Evolutionary conservation across 371 early-diverging fungal genomes (phyloP), one percentile per base, ranked within the genome.

Genomic region (Syncephalastrum contaminatum): DNA sequence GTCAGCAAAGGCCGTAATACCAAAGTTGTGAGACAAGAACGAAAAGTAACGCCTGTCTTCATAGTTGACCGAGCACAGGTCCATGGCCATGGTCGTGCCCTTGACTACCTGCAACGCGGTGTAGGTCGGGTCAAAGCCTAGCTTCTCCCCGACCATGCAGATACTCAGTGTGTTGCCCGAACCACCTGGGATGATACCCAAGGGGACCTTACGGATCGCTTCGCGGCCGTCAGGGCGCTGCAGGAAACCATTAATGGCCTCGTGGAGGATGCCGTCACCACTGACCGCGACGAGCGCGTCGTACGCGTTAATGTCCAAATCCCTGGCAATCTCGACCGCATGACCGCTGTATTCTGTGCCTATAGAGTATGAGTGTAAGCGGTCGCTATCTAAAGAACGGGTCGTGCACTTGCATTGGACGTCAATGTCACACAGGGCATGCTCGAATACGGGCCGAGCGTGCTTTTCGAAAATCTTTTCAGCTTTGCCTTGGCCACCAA

Each of bases 241-340:
- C 67, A 89, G 66, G 24, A 90, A 71, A 2, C 91, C 91, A 59
- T 93, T 89, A 53, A 91, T 70, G 2, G 88, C 70, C 63, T 93
- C 93, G 57, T 93, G 90, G 27, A 89, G 70, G 3, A 89, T 78
- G 13, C 93, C 93, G 65, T 93, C 93, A 20, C 93, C 93, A 63
- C 88, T 85, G 41, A 90, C 76, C 20, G 87, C 73, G 6, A 87
- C 75, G 27, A 88, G 72, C 14, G 83, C 86, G 48, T 82, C 83
- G 56, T 74, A 91, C 15, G 67, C 59, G 1, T 68, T 52, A 22
- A 83, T 65, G 56, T 86, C 80, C 2, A 90, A 54, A 4, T 72
- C 72, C 40, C 65, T 73, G 6, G 84, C 85, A 55, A 89, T 81
- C 46, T 88, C 79, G 44, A 81, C 72, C 10, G 88, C 91, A 58